Evolutionary conservation across 495 filamentous ascomycete species (phyloP).

Genomic region (Articulospora tetracladia): DNA sequence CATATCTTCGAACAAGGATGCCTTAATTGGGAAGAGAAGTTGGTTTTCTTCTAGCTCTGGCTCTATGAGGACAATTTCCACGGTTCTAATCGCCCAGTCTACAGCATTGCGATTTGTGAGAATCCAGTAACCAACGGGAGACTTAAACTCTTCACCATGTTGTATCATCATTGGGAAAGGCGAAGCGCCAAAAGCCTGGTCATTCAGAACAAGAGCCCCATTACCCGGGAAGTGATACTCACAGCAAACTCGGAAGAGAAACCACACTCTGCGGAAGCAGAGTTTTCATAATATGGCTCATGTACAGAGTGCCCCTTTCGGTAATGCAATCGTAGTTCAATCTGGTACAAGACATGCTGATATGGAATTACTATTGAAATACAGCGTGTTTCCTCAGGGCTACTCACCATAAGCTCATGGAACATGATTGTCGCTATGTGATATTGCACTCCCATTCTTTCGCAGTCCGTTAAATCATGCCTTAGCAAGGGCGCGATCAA

Average conservation of each 20-base stretch:
- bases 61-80: background rate
- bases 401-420: background rate
- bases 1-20: background rate
- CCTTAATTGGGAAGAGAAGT: background rate
- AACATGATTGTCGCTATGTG: background rate
- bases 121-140: background rate
- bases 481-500: background rate
- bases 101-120: background rate
- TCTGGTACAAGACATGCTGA: background rate
- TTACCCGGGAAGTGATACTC: too few species aligned
- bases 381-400: too few species aligned
- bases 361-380: too few species aligned
- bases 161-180: background rate
- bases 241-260: background rate
- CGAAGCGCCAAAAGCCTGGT: background rate
- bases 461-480: background rate
- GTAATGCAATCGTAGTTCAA: background rate
- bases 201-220: too few species aligned
- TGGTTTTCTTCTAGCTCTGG: background rate
- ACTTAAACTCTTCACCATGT: background rate
- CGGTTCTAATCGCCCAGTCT: background rate
- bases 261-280: background rate
- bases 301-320: background rate
- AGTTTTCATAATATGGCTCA: background rate
- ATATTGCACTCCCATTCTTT: background rate